phyloP scores from a whole-genome alignment of 768 basidiomycete species.

The Kwoniella dejecticola region DNA sequence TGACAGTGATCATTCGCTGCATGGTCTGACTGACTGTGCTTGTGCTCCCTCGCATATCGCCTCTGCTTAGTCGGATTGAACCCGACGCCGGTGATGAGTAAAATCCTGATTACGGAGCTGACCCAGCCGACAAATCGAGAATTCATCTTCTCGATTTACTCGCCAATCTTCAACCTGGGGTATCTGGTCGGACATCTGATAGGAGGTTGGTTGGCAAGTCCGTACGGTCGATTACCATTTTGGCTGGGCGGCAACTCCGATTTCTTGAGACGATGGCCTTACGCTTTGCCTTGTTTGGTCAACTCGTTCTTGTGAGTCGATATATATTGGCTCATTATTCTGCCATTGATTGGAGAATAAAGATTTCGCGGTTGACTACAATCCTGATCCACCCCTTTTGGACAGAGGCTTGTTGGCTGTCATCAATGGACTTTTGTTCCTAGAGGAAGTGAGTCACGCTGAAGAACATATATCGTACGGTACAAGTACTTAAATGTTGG shows the following conservation, averaged over 20 bases:
- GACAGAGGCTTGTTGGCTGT: neutral
- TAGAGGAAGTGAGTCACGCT: neutral
- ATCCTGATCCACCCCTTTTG: no score
- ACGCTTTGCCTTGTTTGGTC: slow-evolving; percentile 39
- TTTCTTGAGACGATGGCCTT: slow-evolving; percentile 36
- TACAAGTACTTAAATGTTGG: no score
- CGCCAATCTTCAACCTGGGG: slow-evolving; percentile 34
- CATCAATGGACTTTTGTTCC: neutral
- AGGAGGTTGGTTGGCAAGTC: slow-evolving; percentile 33
- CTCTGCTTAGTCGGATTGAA: slow-evolving; percentile 48
- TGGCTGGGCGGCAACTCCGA: slow-evolving; percentile 34
- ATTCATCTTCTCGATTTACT: slow-evolving; percentile 39
- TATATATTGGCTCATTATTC: no score
- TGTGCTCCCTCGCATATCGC: no score
- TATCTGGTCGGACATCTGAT: slow-evolving; percentile 34
- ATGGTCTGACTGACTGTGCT: no score
- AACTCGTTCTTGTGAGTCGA: slow-evolving; percentile 18
- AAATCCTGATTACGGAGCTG: slow-evolving; percentile 32
- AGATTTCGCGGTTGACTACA: no score
- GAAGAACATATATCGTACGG: neutral
- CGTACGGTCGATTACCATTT: slow-evolving; percentile 33
- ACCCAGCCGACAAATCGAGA: slow-evolving; percentile 34
- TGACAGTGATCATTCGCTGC: neutral
- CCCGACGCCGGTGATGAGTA: slow-evolving; percentile 26
- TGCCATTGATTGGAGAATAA: no score